Evolutionary conservation across 202 grass and related monocot genomes (phyloP).

Genomic region (Bolboschoenoplectus hybrid): DNA sequence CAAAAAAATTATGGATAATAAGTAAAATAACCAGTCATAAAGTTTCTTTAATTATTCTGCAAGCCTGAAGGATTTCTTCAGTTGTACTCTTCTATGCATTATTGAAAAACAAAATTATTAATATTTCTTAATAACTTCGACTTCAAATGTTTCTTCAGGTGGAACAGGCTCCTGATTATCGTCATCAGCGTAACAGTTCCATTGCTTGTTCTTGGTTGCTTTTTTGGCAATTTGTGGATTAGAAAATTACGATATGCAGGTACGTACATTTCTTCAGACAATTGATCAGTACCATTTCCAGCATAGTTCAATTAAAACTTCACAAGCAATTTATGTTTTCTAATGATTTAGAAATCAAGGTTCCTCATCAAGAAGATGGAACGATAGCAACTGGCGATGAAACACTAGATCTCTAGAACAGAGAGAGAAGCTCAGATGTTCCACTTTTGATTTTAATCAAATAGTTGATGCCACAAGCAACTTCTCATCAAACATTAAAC

Average conservation of each 20-base stretch:
- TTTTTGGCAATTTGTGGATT: background rate
- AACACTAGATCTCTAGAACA: constrained; percentile 3
- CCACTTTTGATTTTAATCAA: constrained; percentile 26
- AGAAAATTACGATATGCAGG: constrained; percentile 19
- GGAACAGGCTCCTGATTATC: background rate
- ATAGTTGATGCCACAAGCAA: constrained; percentile 37
- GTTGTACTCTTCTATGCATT: background rate
- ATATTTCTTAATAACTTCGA: background rate
- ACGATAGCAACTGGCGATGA: background rate
- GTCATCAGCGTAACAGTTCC: background rate
- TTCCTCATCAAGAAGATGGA: background rate
- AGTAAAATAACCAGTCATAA: background rate
- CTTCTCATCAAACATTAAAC: constrained; percentile 49
- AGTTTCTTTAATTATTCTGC: background rate
- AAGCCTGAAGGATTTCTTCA: background rate
- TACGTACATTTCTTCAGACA: background rate
- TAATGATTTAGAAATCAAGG: background rate
- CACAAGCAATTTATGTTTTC: background rate
- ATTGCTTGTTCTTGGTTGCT: constrained; percentile 5
- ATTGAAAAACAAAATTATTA: background rate
- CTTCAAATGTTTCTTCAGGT: background rate
- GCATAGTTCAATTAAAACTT: background rate
- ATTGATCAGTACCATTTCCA: background rate
- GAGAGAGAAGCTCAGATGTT: constrained; percentile 34
- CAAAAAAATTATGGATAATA: too few species aligned